A percentile compares a stretch with the other conserved stretches of the same genome.
These are phyloP conservation scores for Pseudevernia furfuracea DNA, from an alignment of 495 filamentous ascomycete species.

Conservation along the genomic window DNA sequence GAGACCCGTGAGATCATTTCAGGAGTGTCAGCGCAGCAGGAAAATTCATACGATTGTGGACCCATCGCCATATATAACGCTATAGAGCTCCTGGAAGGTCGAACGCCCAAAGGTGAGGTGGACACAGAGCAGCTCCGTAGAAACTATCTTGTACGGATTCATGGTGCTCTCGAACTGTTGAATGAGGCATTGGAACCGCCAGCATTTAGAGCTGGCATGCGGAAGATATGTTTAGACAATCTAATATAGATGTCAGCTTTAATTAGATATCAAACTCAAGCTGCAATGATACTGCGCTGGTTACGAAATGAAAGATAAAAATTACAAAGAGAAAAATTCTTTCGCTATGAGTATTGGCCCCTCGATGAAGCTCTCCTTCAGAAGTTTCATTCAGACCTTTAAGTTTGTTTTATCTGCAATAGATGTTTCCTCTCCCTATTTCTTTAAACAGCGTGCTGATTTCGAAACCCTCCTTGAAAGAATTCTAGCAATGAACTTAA, in stretches of 20 bases:
- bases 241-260: background rate
- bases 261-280: background rate
- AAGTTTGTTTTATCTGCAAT: no score
- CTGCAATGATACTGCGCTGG: no score
- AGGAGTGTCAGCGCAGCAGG: background rate
- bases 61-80: constrained; percentile 1
- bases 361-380: no score
- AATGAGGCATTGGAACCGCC: background rate
- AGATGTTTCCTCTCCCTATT: no score
- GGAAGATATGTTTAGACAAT: background rate
- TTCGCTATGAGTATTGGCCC: no score
- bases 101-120: background rate
- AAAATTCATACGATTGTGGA: background rate
- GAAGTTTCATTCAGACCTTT: no score
- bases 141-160: background rate
- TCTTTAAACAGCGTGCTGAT: no score
- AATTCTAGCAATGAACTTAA: no score
- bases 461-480: no score
- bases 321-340: no score
- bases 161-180: background rate
- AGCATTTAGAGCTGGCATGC: background rate
- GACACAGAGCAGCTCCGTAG: background rate
- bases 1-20: background rate
- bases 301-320: no score
- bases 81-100: background rate